Base-by-base conservation (phyloP, 2,329 filamentous ascomycete species). In the Xylariomycetidae sp. region DNA sequence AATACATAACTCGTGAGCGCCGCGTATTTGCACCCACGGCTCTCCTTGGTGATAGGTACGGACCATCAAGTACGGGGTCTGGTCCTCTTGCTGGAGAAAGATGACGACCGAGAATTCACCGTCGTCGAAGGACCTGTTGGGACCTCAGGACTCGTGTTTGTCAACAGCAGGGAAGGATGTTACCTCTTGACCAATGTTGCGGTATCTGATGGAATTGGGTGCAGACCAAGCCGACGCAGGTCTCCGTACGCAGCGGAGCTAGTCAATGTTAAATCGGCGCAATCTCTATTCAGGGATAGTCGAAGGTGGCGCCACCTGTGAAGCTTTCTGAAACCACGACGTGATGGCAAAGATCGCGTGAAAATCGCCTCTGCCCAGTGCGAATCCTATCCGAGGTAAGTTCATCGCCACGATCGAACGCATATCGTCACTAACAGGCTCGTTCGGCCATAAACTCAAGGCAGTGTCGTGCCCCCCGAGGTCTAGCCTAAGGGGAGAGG, bases 341-440 rank as follows among this genome's bases (percentile, higher is more conserved):
- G 60, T 9, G 65, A 67, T 1, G 72, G 64, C 24, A 75, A 56
- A 0, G 70, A 69, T 14, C 69, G 59, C 1, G 70, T 70, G 42
- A 80, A 79, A 16, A 80, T 75, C 25, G 72, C 65, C 44, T 77
- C 68, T 5, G 75, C 73, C 76, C 76, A 81, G 47, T 80, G 75
- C 4, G 63, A 56, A 31, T 58, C 59, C 72, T 77, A 25, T 18
- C 18, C 6, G 26, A 23, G 20, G 20, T 23, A 20, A 19, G 10
- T 15, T 42, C 32, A 34, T 24, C 19, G 15, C 22, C 12, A 12
- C 19, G 17, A 27, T 39, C 44, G 34, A 44, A 30, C 31, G 37
- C 28, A 25, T 2, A 5, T 17, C 10, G 24, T 5, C 7, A 41
- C 46, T 22, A 30, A 56, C 54, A 16, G 49, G 49, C 39, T 52